Percentiles rank a stretch among this genome's conserved stretches.
Conservation (phyloP, 805 yeast species). For the Nakazawaea ishiwadae region DNA sequence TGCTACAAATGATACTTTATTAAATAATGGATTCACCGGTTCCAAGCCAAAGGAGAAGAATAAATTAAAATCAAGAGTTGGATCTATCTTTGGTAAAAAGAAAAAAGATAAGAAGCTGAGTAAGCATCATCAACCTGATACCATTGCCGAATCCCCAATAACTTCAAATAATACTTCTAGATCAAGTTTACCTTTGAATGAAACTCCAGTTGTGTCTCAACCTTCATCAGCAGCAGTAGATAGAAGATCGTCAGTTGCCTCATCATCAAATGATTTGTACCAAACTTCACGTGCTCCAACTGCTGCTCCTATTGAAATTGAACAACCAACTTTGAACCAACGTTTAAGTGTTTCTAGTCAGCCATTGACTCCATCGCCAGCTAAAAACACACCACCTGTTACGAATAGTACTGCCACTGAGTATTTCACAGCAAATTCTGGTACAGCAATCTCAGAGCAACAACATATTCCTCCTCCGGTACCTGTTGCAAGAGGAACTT, state of each 20-base stretch:
- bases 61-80: constrained; percentile 63
- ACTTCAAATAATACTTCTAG: constrained; percentile 18
- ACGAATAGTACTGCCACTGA: constrained; percentile 13
- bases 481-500: constrained; percentile 11
- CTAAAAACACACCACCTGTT: constrained; percentile 1
- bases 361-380: constrained; percentile 17
- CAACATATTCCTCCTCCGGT: constrained; percentile 7
- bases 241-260: constrained; percentile 2
- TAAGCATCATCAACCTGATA: constrained; percentile 13
- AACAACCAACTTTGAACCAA: neutral
- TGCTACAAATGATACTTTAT: constrained; percentile 8
- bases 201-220: no score
- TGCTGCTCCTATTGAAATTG: neutral
- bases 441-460: neutral
- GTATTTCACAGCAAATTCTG: constrained; percentile 5
- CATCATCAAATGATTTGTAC: constrained; percentile 5
- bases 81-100: constrained; percentile 69
- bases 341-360: constrained; percentile 14
- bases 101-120: constrained; percentile 37
- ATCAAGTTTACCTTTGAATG: constrained; percentile 17
- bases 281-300: constrained; percentile 3
- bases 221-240: neutral
- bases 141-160: constrained; percentile 28
- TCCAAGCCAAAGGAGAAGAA: constrained; percentile 26
- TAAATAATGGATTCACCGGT: constrained; percentile 14